phyloP scores from a whole-genome alignment of 2,329 filamentous ascomycete species.

The Neonectria neomacrospora region DNA sequence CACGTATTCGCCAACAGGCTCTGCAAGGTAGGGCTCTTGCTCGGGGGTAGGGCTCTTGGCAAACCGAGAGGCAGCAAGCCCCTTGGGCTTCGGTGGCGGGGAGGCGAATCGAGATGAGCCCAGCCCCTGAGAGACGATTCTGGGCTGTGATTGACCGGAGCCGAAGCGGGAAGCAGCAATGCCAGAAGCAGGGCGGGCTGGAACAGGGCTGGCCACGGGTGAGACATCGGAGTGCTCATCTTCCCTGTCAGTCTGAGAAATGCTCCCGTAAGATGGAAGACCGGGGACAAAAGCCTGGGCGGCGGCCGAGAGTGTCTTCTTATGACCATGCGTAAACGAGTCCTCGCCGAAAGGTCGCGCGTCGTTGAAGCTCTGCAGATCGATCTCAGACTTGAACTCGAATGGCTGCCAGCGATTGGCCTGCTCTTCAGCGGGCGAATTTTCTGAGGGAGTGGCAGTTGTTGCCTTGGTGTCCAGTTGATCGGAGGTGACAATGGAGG shows the following conservation, averaged over 20 bases:
- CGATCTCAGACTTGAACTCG: conserved; percentile 64
- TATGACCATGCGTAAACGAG: conserved; percentile 55
- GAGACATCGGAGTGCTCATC: conserved; percentile 40
- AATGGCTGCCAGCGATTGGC: conserved; percentile 64
- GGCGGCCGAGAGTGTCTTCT: conserved; percentile 71
- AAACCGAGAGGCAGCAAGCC: conserved; percentile 58
- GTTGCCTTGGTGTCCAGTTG: conserved; percentile 64
- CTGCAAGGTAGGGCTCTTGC: conserved; percentile 38
- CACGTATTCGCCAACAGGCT: conserved; percentile 43
- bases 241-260: conserved; percentile 33
- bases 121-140: conserved; percentile 50
- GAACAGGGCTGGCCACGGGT: conserved; percentile 34
- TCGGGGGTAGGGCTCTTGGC: conserved; percentile 53
- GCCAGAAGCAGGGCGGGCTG: conserved; percentile 35
- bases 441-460: conserved; percentile 63
- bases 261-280: conserved; percentile 45
- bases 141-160: conserved; percentile 43
- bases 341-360: conserved; percentile 62
- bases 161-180: conserved; percentile 37
- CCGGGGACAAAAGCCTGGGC: conserved; percentile 75
- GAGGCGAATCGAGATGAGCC: conserved; percentile 62
- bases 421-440: conserved; percentile 61
- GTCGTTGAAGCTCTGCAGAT: conserved; percentile 63
- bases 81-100: conserved; percentile 55
- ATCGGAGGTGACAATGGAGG: conserved; percentile 64